Percentiles rank a stretch among this genome's conserved stretches.
phyloP scores from a whole-genome alignment of 768 basidiomycete species.

The Multifurca ochricompacta region DNA sequence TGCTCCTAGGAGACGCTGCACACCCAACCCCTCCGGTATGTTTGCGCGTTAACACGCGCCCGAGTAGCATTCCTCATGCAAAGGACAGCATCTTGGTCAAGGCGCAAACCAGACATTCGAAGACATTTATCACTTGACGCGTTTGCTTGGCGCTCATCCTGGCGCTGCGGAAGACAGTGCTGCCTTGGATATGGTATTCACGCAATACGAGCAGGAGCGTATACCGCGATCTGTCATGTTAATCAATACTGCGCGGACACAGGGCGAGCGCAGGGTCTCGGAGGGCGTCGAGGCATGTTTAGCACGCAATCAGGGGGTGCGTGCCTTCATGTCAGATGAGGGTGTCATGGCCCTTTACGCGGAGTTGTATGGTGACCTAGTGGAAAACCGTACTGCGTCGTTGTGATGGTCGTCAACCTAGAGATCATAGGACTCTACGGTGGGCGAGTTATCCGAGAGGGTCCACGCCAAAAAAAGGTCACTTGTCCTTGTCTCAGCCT shows the following conservation, averaged over 20 bases:
- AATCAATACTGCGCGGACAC: slow-evolving; percentile 30
- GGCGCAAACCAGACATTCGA: slow-evolving; percentile 41
- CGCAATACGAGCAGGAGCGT: slow-evolving; percentile 30
- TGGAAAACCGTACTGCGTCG: neutral
- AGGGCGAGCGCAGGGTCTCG: slow-evolving; percentile 32
- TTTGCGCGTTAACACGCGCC: neutral
- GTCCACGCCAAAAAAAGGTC: too few relatives aligned
- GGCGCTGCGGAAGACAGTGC: slow-evolving; percentile 22
- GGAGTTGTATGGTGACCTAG: slow-evolving; percentile 7
- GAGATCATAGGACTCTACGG: neutral
- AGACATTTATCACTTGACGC: slow-evolving; percentile 32
- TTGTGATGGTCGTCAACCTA: neutral
- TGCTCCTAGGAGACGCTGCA: slow-evolving; percentile 39
- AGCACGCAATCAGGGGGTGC: slow-evolving; percentile 26
- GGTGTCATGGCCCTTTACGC: slow-evolving; percentile 4
- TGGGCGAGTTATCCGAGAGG: neutral
- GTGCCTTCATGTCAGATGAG: slow-evolving; percentile 17
- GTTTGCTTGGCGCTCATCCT: slow-evolving; percentile 28
- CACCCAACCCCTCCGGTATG: slow-evolving; percentile 40
- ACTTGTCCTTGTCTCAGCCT: too few relatives aligned
- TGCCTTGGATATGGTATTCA: slow-evolving; percentile 28
- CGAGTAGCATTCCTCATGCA: neutral
- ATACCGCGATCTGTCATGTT: slow-evolving; percentile 31
- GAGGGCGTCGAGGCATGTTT: slow-evolving; percentile 28
- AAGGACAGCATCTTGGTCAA: slow-evolving; percentile 37